Conservation (phyloP, 495 filamentous ascomycete genomes). For the Umbilicaria muhlenbergii region DNA sequence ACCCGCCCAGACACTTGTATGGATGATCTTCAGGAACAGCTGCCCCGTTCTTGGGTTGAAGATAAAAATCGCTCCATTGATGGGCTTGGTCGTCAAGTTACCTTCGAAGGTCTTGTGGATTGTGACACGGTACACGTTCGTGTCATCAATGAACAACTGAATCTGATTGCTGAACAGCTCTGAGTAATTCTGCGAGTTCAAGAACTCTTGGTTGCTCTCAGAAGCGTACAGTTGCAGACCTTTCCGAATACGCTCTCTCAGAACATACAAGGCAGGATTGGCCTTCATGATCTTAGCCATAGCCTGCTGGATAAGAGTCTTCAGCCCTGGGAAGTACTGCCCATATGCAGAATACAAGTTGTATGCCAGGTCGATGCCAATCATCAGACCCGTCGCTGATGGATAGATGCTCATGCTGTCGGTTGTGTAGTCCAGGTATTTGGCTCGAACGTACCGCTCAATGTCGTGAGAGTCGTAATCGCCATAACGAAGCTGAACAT, state of each 20-base stretch:
- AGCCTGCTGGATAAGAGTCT: constrained; percentile 90
- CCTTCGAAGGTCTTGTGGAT: constrained; percentile 99
- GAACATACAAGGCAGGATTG: constrained; percentile 90
- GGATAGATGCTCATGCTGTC: constrained; percentile 99
- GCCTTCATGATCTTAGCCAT: constrained; percentile 99
- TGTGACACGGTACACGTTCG: constrained; percentile 97
- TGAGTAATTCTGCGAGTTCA: constrained; percentile 99
- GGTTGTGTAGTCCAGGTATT: constrained; percentile 97
- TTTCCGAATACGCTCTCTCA: constrained; percentile 96
- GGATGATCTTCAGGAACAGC: constrained; percentile 98
- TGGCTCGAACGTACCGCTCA: constrained; percentile 91
- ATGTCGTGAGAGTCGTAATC: constrained; percentile 99
- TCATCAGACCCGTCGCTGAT: constrained; percentile 95
- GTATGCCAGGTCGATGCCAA: constrained; percentile 94
- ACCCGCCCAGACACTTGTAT: constrained; percentile 98
- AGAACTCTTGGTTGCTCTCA: constrained; percentile 97
- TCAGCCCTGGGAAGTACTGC: constrained; percentile 96
- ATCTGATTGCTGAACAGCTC: constrained; percentile 99
- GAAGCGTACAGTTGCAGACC: constrained; percentile 96
- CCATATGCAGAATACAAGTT: constrained; percentile 97
- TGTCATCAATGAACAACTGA: constrained; percentile 98
- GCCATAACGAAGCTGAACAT: constrained; percentile 94
- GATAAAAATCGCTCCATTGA: constrained; percentile 99
- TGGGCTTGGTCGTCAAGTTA: constrained; percentile 97
- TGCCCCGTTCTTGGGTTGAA: constrained; percentile 98